A percentile compares a stretch with the other conserved stretches of the same genome.
Evolutionary conservation across 495 filamentous ascomycete genomes (phyloP).

Genomic region (Hypoxylon subgilvum): DNA sequence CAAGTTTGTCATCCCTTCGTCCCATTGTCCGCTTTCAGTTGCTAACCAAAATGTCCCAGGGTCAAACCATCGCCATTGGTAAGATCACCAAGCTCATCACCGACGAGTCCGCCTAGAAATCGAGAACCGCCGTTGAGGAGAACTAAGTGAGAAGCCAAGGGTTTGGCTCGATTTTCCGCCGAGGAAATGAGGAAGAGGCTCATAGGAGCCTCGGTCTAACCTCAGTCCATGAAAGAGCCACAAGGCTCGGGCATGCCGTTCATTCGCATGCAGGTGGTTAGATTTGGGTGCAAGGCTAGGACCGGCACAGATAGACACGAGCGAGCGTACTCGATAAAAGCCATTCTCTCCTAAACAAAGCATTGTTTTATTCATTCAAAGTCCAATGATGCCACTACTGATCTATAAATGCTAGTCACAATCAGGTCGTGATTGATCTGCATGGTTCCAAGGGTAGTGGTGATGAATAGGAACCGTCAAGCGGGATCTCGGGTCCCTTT

Average conservation of each 20-base stretch:
- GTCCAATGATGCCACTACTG: neutral
- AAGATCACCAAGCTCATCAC: constrained; percentile 86
- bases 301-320: constrained; percentile 16
- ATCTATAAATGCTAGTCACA: no score
- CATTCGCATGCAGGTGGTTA: constrained; percentile 2
- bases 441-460: no score
- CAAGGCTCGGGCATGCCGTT: neutral
- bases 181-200: neutral
- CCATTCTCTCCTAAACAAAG: constrained; percentile 8
- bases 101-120: constrained; percentile 38
- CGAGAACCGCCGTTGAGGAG: neutral
- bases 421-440: no score
- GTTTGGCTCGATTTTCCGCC: neutral
- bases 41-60: constrained; percentile 49
- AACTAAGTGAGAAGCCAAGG: neutral
- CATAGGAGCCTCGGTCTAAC: no score
- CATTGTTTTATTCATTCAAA: no score
- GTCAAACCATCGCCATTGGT: constrained; percentile 95
- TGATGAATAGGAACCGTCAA: no score
- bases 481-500: no score
- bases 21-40: constrained; percentile 28
- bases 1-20: constrained; percentile 62
- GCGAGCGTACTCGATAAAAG: constrained; percentile 18
- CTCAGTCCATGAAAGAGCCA: constrained; percentile 1
- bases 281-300: constrained; percentile 10